These are phyloP conservation scores for Eucalyptus pauciflora DNA, from an alignment of 345 rosid species.

Conservation along the genomic window DNA sequence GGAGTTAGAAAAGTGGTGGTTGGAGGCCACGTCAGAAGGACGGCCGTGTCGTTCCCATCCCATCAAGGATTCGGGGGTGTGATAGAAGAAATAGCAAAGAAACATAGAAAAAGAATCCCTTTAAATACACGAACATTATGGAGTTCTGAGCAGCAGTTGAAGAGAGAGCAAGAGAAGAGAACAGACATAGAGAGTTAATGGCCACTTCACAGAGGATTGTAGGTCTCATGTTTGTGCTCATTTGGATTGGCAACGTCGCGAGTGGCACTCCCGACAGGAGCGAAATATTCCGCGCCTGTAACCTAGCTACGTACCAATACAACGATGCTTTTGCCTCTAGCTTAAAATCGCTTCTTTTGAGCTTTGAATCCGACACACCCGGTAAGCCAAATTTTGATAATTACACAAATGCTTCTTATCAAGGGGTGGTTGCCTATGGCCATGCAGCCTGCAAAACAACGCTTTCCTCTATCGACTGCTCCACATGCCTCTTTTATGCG, in stretches of 20 bases:
- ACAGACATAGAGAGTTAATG: neutral
- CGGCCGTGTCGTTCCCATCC: too few relatives aligned
- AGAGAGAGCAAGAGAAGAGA: neutral
- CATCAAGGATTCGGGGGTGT: too few relatives aligned
- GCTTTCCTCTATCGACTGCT: neutral
- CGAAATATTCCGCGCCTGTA: rapidly evolving
- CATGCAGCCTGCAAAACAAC: neutral
- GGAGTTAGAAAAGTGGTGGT: too few relatives aligned
- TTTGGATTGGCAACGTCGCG: neutral
- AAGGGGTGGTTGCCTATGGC: neutral
- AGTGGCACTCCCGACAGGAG: neutral
- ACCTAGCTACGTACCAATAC: neutral
- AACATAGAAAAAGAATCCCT: neutral
- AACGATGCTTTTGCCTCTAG: neutral
- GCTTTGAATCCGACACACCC: neutral
- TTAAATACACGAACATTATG: neutral
- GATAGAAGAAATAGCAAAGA: neutral
- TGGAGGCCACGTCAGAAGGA: too few relatives aligned
- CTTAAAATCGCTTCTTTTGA: neutral
- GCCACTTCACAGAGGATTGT: neutral
- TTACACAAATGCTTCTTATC: neutral
- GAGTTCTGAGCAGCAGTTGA: neutral
- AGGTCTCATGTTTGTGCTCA: neutral
- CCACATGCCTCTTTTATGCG: neutral
- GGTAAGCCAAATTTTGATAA: neutral